A percentile compares a stretch with the other conserved stretches of the same genome.
Conservation (phyloP, 108 stramenopile genomes). For the Cyclotella distinguenda region DNA sequence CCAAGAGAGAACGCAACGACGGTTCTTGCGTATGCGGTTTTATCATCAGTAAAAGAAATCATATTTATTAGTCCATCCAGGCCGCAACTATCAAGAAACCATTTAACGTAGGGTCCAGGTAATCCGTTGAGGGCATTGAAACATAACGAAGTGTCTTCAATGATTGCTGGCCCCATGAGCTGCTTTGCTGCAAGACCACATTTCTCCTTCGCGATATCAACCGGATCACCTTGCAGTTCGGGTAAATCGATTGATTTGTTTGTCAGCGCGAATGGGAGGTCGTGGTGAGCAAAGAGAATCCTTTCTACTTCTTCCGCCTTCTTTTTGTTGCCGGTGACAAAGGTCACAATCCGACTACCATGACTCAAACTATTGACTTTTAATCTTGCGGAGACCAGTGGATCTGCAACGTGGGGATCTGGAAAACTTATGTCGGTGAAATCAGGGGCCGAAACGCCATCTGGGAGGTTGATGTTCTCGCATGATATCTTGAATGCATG, state of each 20-base stretch:
- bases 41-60: constrained; percentile 89
- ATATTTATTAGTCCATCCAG: constrained; percentile 90
- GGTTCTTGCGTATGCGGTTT: constrained; percentile 94
- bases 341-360: constrained; percentile 57
- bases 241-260: constrained; percentile 90
- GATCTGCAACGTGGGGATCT: constrained; percentile 67
- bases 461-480: constrained; percentile 26
- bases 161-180: constrained; percentile 89
- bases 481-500: constrained; percentile 65
- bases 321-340: constrained; percentile 99
- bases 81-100: constrained; percentile 94
- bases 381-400: constrained; percentile 43
- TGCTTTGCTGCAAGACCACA: constrained; percentile 84
- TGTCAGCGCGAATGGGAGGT: constrained; percentile 71
- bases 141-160: constrained; percentile 96
- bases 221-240: constrained; percentile 95
- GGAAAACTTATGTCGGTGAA: constrained; percentile 74
- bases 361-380: background rate
- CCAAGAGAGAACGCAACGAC: constrained; percentile 91
- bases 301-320: constrained; percentile 93
- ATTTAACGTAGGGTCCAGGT: constrained; percentile 98
- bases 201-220: constrained; percentile 94
- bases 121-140: constrained; percentile 94
- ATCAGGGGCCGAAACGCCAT: constrained; percentile 34
- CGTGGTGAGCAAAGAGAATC: constrained; percentile 51